Conservation (phyloP, 352 stramenopile species). For the Elongisporangium prolatum region DNA sequence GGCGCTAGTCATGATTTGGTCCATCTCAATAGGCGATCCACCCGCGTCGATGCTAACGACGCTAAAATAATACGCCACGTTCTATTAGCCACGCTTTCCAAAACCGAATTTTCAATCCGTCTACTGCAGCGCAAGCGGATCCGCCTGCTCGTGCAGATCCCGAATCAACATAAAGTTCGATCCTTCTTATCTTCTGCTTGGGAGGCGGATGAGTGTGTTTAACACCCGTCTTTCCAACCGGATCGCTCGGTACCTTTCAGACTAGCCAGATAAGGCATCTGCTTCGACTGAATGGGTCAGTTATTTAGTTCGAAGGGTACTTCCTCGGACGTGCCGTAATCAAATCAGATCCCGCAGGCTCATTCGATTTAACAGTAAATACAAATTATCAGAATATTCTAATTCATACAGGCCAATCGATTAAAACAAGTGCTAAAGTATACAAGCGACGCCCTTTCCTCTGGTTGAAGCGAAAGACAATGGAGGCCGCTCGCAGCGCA, state of each 20-base stretch:
- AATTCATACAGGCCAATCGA: not conserved
- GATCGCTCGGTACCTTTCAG: not conserved
- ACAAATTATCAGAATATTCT: not conserved
- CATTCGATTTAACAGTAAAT: not conserved
- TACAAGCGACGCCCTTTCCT: not conserved
- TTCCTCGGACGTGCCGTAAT: not conserved
- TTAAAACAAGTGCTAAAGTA: not conserved
- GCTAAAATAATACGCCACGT: not conserved
- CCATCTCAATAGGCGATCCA: not conserved
- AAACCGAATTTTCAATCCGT: not conserved
- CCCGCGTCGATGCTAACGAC: not conserved
- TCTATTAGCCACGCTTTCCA: not conserved
- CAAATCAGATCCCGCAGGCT: not conserved
- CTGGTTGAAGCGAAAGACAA: not conserved
- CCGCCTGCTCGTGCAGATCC: not conserved
- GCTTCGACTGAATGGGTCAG: not conserved
- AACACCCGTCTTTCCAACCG: not conserved
- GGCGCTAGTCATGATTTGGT: not conserved
- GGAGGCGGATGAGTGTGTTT: not conserved
- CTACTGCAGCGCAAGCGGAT: not conserved
- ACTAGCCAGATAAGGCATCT: not conserved
- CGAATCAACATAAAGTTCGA: not conserved
- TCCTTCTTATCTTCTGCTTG: not conserved
- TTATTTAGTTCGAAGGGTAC: not conserved
- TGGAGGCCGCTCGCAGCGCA: slow-evolving; percentile 20